These are phyloP conservation scores for Russula vinacea DNA, from an alignment of 768 basidiomycete genomes.

Conservation along the genomic window DNA sequence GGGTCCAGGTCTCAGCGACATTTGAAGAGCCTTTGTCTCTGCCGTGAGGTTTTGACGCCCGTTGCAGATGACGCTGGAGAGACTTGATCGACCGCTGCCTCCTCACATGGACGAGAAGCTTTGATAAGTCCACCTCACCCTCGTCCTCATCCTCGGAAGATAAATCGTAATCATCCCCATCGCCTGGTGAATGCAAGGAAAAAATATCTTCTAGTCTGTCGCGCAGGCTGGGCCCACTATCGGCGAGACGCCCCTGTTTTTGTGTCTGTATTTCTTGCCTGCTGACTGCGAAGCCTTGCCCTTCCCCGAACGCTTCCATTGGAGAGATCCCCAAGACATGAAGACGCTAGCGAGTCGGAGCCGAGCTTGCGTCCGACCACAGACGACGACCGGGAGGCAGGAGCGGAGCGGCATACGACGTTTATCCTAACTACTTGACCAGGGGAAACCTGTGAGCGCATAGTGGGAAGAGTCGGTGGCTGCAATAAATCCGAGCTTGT, in stretches of 20 bases:
- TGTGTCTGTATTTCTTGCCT: slow-evolving; percentile 27
- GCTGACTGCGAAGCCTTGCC: slow-evolving; percentile 31
- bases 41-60: slow-evolving; percentile 8
- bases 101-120: slow-evolving; percentile 65
- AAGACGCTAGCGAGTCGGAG: slow-evolving; percentile 16
- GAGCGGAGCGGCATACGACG: slow-evolving; percentile 69
- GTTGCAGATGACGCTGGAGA: slow-evolving; percentile 58
- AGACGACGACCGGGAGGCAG: slow-evolving; percentile 59
- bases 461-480: slow-evolving; percentile 18
- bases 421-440: slow-evolving; percentile 48
- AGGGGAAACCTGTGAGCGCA: slow-evolving; percentile 36
- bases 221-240: slow-evolving; percentile 35
- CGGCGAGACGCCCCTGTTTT: slow-evolving; percentile 34
- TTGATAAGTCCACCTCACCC: slow-evolving; percentile 60
- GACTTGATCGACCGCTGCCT: slow-evolving; percentile 73
- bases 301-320: slow-evolving; percentile 31
- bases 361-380: slow-evolving; percentile 31
- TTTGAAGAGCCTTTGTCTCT: not conserved
- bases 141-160: slow-evolving; percentile 46
- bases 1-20: slow-evolving; percentile 4
- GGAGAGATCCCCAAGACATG: slow-evolving; percentile 21
- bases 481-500: slow-evolving; percentile 15
- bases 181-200: slow-evolving; percentile 36
- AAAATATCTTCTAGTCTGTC: slow-evolving; percentile 59
- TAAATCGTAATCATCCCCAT: slow-evolving; percentile 30